A percentile compares a stretch with the other conserved stretches of the same genome.
phyloP scores from a whole-genome alignment of 2,329 filamentous ascomycete genomes.

The Zymoseptoria passerinii region DNA sequence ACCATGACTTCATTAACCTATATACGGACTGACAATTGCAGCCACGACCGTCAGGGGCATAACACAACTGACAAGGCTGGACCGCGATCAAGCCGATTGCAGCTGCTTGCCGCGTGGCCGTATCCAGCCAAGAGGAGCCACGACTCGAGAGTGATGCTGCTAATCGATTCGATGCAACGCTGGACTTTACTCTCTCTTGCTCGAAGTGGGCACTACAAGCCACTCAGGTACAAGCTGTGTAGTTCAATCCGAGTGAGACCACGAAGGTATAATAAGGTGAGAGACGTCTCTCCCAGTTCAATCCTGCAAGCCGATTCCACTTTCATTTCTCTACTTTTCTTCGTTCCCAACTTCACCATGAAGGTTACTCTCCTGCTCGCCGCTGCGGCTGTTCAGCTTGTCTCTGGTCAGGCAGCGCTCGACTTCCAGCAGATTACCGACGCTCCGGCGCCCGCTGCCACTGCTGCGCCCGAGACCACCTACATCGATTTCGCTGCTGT shows the following conservation, averaged over 20 bases:
- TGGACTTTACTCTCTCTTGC: background rate
- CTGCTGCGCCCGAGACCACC: conserved; percentile 5
- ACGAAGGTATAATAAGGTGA: background rate
- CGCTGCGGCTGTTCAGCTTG: conserved; percentile 3
- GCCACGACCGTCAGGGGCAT: background rate
- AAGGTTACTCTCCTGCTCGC: conserved; percentile 3
- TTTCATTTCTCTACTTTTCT: background rate
- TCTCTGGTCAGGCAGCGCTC: conserved; percentile 2
- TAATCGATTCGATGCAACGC: background rate
- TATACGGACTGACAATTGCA: background rate
- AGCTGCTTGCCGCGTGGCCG: too few relatives aligned
- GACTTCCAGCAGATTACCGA: conserved; percentile 3
- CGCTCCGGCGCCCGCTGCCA: conserved; percentile 5
- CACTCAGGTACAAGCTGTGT: too few relatives aligned
- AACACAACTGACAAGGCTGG: background rate
- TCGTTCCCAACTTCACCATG: background rate
- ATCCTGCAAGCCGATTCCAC: background rate
- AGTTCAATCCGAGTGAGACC: too few relatives aligned
- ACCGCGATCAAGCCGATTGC: background rate
- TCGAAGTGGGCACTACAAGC: too few relatives aligned
- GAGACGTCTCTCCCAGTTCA: background rate
- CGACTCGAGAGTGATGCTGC: too few relatives aligned
- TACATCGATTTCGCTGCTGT: conserved; percentile 3
- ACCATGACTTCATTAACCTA: background rate
- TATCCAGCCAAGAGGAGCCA: background rate